These are phyloP conservation scores for Apophysomyces elegans DNA, from an alignment of 371 early-diverging fungal genomes.

Conservation along the genomic window DNA sequence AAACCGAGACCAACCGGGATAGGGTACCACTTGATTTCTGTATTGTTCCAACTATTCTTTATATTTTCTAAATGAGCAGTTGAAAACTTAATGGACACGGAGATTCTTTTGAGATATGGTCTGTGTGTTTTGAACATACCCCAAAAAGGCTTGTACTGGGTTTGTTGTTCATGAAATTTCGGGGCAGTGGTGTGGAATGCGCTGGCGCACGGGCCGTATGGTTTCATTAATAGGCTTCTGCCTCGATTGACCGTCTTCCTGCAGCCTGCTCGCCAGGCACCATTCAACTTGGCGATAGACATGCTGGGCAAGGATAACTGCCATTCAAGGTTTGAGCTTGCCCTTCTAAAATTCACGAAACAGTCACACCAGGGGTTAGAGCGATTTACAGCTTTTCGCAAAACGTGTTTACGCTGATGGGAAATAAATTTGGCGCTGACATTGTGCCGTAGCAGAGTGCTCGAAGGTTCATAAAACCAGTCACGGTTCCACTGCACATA, in stretches of 20 bases:
- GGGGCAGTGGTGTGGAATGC: background rate
- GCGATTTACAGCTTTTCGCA: too few species aligned
- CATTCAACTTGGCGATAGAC: background rate
- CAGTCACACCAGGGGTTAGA: background rate
- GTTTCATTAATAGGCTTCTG: background rate
- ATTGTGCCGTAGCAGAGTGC: too few species aligned
- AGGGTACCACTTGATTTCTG: conserved; percentile 71
- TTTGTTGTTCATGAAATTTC: background rate
- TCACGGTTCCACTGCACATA: background rate
- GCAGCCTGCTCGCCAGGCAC: conserved; percentile 1
- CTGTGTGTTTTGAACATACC: background rate
- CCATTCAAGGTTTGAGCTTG: background rate
- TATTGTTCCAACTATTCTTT: conserved; percentile 57
- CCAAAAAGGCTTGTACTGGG: conserved; percentile 1
- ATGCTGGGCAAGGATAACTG: background rate
- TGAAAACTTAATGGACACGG: background rate
- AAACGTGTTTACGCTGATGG: too few species aligned
- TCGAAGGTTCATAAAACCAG: background rate
- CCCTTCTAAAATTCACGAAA: background rate
- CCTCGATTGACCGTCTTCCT: background rate
- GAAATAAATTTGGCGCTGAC: too few species aligned
- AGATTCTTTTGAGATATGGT: too few species aligned
- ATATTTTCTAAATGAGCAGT: conserved; percentile 25
- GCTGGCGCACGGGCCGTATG: conserved; percentile 1
- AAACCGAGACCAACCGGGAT: conserved; percentile 85